Evolutionary conservation across 352 stramenopile species (phyloP).

Genomic region (Peronospora belbahrii): DNA sequence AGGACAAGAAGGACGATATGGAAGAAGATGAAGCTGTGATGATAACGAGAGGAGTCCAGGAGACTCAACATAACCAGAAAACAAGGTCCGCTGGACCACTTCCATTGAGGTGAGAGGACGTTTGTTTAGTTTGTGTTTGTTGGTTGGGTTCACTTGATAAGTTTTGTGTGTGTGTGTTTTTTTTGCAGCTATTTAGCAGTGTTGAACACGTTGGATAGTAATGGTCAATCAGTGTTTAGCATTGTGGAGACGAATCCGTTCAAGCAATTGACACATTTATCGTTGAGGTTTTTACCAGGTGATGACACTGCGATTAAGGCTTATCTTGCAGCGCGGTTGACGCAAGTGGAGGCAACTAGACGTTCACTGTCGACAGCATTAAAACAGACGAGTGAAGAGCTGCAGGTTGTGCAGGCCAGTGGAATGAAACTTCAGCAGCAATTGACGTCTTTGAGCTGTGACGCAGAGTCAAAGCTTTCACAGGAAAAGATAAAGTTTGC

Average conservation of each 20-base stretch:
- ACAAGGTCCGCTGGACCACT: slow-evolving; percentile 58
- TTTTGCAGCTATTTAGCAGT: slow-evolving; percentile 68
- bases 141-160: background rate
- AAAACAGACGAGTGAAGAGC: slow-evolving; percentile 35
- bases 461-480: slow-evolving; percentile 51
- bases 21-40: slow-evolving; percentile 4
- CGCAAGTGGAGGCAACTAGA: slow-evolving; percentile 66
- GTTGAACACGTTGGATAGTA: slow-evolving; percentile 57
- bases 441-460: slow-evolving; percentile 40
- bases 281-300: slow-evolving; percentile 76
- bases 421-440: slow-evolving; percentile 42
- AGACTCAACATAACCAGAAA: slow-evolving; percentile 19
- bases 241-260: slow-evolving; percentile 93
- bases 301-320: slow-evolving; percentile 87
- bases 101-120: slow-evolving; percentile 39
- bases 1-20: slow-evolving; percentile 7
- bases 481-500: slow-evolving; percentile 61
- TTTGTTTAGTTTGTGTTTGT: background rate
- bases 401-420: slow-evolving; percentile 34
- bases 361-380: slow-evolving; percentile 31
- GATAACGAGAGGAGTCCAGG: background rate
- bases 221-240: slow-evolving; percentile 77
- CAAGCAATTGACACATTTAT: slow-evolving; percentile 92
- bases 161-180: background rate
- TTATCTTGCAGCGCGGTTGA: slow-evolving; percentile 85